Percentiles rank a stretch among this genome's conserved stretches.
Conservation (phyloP, 2,329 filamentous ascomycete genomes). For the Allantophomopsis lycopodina region DNA sequence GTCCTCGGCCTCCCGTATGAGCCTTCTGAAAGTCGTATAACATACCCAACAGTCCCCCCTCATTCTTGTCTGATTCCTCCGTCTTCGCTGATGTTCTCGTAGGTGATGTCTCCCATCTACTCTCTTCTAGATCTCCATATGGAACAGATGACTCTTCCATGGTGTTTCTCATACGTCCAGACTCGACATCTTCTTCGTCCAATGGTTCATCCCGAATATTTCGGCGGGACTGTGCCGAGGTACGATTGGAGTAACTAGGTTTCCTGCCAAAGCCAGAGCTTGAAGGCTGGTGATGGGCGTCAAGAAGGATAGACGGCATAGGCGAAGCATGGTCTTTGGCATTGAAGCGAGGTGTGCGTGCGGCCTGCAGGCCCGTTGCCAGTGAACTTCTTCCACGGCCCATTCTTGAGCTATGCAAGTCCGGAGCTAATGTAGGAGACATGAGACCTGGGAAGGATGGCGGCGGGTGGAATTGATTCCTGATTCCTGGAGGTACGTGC, state of each 20-base stretch:
- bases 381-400: constrained; percentile 27
- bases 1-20: constrained; percentile 31
- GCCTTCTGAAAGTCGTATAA: constrained; percentile 55
- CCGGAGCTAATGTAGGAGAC: constrained; percentile 42
- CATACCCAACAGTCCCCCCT: constrained; percentile 40
- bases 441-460: constrained; percentile 61
- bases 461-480: constrained; percentile 57
- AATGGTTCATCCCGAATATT: constrained; percentile 23
- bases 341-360: constrained; percentile 29
- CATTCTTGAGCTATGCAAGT: constrained; percentile 38
- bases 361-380: constrained; percentile 17
- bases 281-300: constrained; percentile 61
- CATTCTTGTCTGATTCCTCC: constrained; percentile 29
- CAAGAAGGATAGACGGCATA: constrained; percentile 60
- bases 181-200: constrained; percentile 27
- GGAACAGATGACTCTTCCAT: constrained; percentile 13
- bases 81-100: constrained; percentile 17
- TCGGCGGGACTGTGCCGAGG: constrained; percentile 28
- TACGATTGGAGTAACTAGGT: constrained; percentile 29
- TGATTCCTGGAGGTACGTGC: constrained; percentile 38
- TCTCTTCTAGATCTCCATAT: constrained; percentile 19
- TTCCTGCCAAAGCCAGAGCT: constrained; percentile 29
- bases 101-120: constrained; percentile 28
- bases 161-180: constrained; percentile 17
- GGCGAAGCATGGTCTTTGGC: constrained; percentile 34